Conservation (phyloP, 2,329 filamentous ascomycete species). For the Xylaria sp. region DNA sequence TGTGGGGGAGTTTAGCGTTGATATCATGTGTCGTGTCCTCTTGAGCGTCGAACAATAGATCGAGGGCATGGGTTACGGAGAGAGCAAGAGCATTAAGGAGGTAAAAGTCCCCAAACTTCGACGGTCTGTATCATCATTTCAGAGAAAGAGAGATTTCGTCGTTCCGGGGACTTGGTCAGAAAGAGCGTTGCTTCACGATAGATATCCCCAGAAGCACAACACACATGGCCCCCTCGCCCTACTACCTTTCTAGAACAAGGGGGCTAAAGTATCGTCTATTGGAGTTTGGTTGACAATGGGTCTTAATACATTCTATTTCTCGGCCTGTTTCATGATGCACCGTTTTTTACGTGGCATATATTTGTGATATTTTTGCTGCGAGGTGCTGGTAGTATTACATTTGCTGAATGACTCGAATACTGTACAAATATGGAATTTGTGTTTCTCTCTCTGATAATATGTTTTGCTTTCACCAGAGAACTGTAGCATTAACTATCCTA, state of each 20-base stretch:
- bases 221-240: constrained; percentile 23
- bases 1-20: constrained; percentile 25
- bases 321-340: constrained; percentile 15
- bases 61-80: constrained; percentile 24
- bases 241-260: constrained; percentile 41
- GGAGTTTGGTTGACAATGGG: constrained; percentile 60
- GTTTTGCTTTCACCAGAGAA: constrained; percentile 45
- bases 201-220: constrained; percentile 34
- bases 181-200: constrained; percentile 38
- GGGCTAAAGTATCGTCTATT: constrained; percentile 54
- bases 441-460: background rate
- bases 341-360: background rate
- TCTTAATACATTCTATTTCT: constrained; percentile 56
- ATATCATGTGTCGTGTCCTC: constrained; percentile 30
- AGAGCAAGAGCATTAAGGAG: constrained; percentile 19
- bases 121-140: constrained; percentile 34
- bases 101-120: constrained; percentile 22
- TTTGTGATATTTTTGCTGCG: background rate
- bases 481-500: constrained; percentile 45
- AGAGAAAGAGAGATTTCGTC: constrained; percentile 30
- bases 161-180: constrained; percentile 32
- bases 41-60: constrained; percentile 33
- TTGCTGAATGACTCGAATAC: background rate
- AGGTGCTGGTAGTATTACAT: background rate
- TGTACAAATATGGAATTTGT: background rate